These are phyloP conservation scores for Tremella fuciformis DNA, from an alignment of 768 basidiomycete species.

Conservation along the genomic window DNA sequence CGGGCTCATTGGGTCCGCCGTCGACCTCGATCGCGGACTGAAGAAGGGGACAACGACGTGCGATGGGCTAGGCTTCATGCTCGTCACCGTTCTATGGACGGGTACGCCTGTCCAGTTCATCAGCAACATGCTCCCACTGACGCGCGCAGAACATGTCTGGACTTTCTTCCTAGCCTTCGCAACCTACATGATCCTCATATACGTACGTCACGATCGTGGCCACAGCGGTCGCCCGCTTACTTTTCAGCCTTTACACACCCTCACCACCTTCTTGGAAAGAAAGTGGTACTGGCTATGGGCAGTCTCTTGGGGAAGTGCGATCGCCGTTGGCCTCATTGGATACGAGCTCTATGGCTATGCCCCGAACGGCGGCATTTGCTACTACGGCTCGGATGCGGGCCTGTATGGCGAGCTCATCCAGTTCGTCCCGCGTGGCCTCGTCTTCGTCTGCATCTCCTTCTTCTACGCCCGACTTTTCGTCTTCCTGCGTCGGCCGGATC, in stretches of 20 bases:
- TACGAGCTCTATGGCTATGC: conserved; percentile 42
- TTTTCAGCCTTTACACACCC: conserved; percentile 41
- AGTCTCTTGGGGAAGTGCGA: conserved; percentile 41
- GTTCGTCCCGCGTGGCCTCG: conserved; percentile 50
- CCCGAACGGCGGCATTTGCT: conserved; percentile 49
- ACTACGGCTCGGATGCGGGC: conserved; percentile 45
- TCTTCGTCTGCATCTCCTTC: conserved; percentile 46
- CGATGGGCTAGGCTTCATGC: conserved; percentile 42
- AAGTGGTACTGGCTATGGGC: conserved; percentile 45
- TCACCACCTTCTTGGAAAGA: conserved; percentile 45
- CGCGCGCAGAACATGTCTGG: conserved; percentile 50
- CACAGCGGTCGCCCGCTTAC: not conserved
- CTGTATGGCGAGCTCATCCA: conserved; percentile 51
- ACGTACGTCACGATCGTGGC: conserved; percentile 33
- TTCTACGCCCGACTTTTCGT: conserved; percentile 51
- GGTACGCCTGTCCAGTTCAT: conserved; percentile 24
- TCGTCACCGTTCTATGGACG: conserved; percentile 43
- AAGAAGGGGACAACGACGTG: conserved; percentile 32
- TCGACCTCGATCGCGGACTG: conserved; percentile 22
- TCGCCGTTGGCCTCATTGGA: conserved; percentile 35
- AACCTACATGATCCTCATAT: conserved; percentile 52
- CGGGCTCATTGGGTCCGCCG: conserved; percentile 37
- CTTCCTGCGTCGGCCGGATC: conserved; percentile 53
- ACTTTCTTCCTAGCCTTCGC: conserved; percentile 48
- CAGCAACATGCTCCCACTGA: not conserved